A percentile compares a stretch with the other conserved stretches of the same genome.
Conservation (phyloP, 805 yeast species). For the Saturnispora serradocipensis region DNA sequence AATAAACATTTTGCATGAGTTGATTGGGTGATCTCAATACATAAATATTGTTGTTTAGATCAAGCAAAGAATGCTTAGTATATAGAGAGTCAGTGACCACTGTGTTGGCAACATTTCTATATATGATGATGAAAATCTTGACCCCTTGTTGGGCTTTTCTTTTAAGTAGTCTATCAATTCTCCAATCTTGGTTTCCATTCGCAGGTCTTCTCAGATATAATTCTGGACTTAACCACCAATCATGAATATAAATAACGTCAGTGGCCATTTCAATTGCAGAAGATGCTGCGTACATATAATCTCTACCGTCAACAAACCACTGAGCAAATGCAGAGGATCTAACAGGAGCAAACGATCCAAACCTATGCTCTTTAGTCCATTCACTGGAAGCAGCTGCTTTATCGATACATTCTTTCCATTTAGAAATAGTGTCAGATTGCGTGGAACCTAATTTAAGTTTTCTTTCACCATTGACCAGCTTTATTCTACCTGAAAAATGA, state of each 20-base stretch:
- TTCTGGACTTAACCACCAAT: slow-evolving; percentile 98
- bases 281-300: slow-evolving; percentile 92
- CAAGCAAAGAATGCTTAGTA: slow-evolving; percentile 87
- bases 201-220: slow-evolving; percentile 89
- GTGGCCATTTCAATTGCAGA: slow-evolving; percentile 88
- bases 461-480: slow-evolving; percentile 70
- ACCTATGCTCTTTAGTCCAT: slow-evolving; percentile 72
- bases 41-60: slow-evolving; percentile 76
- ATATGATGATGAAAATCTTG: slow-evolving; percentile 82
- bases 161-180: slow-evolving; percentile 80
- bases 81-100: slow-evolving; percentile 91
- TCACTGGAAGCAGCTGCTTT: slow-evolving; percentile 57
- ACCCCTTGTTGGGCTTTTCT: slow-evolving; percentile 93
- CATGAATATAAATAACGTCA: slow-evolving; percentile 90
- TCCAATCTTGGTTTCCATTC: slow-evolving; percentile 87
- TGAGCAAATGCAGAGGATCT: slow-evolving; percentile 81
- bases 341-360: slow-evolving; percentile 88
- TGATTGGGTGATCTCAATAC: slow-evolving; percentile 95
- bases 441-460: slow-evolving; percentile 63
- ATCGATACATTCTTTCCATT: slow-evolving; percentile 70
- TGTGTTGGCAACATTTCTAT: slow-evolving; percentile 87
- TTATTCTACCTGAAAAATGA: slow-evolving; percentile 43
- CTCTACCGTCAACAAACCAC: slow-evolving; percentile 91
- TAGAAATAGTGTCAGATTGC: slow-evolving; percentile 51
- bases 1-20: slow-evolving; percentile 80